Evolutionary conservation across 108 stramenopile genomes (phyloP), one percentile per base, ranked within the genome.

Genomic region (Stephanodiscus minutulus): DNA sequence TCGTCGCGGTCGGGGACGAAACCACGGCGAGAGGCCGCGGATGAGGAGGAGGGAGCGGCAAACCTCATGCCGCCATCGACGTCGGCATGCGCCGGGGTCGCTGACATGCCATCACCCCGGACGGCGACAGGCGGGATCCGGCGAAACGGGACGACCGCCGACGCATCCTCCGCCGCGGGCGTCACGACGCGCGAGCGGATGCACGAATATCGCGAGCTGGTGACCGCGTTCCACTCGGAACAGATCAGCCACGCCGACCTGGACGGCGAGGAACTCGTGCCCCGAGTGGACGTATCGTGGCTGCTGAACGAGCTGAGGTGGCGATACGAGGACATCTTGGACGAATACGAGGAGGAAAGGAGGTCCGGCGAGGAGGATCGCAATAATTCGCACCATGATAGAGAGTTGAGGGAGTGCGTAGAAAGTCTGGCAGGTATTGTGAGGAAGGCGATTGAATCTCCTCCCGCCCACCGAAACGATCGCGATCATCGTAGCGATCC

Each of bases 261-360:
- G n/a, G 60, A 47, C 13, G 37, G 46, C 9, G 73, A 66, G 43
- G 70, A 61, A 37, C 10, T 53, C 28, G 5, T 71, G 1, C n/a
- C 65, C 13, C 55, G 49, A 11, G 48, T 60, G 22, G 76, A 77
- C 53, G 39, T 70, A 8, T 7, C 71, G 31, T 77, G 76, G 76
- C 43, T 77, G 20, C 64, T 77, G 57, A 63, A 53, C 24, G 69
- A 77, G 28, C 56, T 77, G 36, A 62, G 66, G 46, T 77, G 63
- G 69, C 43, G 76, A n/a, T 77, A 70, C 61, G 76, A 70, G 18
- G 76, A 77, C 24, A 77, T 77, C 10, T 28, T 44, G n/a, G 46
- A 61, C 0, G 69, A 49, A 1, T 65, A 31, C 22, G 71, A 63
- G 13, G n/a, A 17, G 9, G 41, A 63, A 15, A 31, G 61, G 24